Evolutionary conservation across 176 grass and related monocot species (phyloP), one percentile per base, ranked within the genome.

Genomic region (Musa itinerans): DNA sequence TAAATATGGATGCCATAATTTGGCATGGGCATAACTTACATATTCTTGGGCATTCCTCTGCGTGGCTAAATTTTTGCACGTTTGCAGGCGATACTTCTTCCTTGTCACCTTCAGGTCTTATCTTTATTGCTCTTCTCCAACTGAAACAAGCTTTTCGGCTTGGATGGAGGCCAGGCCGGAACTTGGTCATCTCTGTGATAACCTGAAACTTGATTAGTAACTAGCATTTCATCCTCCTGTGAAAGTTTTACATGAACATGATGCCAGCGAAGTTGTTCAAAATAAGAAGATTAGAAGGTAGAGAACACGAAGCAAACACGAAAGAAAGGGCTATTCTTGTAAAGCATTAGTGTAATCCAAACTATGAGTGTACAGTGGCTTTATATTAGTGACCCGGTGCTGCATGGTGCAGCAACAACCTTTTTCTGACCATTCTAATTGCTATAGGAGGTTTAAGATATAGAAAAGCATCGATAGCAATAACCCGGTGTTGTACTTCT

Each of bases 151-250:
- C 63, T 98, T 98, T 87, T 79, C 81, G 52, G 81, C 88, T 76
- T 98, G 95, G 95, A 91, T 98, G 88, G 83, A 91, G 51, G 88
- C 86, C 65, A 86, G 95, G 61, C 95, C 95, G 72, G 95, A 98
- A 62, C 95, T 98, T n/a, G 84, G 86, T 27, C 95, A 98, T 78
- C 90, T 98, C 69, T 94, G 95, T 1, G 95, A 98, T 65, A 98
- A 98, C 79, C 69, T 98, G 74, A 98, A 84, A 85, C 68, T 94
- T 51, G 88, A 98, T 73, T 89, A 84, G 71, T 98, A 89, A 83
- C 71, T 52, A 11, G n/a, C 19, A 16, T 68, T 43, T 23, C 17
- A 20, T 63, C 1, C 11, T 54, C 50, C 2, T 61, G 12, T 12
- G n/a, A 61, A 43, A 43, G 34, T 43, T 43, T 43, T 43, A 6